A percentile compares a stretch with the other conserved stretches of the same genome.
phyloP scores from a whole-genome alignment of 768 basidiomycete genomes.

The Kwoniella heveanensis region DNA sequence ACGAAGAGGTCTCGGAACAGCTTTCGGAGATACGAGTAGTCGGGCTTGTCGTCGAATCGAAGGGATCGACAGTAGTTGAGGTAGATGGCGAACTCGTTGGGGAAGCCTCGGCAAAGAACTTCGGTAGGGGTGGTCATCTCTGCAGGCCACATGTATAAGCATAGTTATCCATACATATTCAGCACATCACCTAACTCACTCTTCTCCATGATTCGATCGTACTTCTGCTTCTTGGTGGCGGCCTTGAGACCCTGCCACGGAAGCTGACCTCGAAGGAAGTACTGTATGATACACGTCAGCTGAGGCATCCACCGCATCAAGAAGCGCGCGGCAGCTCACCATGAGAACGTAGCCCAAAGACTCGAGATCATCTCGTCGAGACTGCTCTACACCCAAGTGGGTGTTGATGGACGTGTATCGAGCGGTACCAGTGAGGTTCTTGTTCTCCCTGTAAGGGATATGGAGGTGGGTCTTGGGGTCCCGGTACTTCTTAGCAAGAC shows the following conservation, averaged over 20 bases:
- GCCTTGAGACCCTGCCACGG: slow-evolving; percentile 99
- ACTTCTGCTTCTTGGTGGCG: slow-evolving; percentile 99
- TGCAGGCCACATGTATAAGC: slow-evolving; percentile 30
- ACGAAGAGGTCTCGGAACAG: slow-evolving; percentile 95
- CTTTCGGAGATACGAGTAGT: slow-evolving; percentile 99
- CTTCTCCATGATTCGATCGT: slow-evolving; percentile 99
- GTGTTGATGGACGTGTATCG: slow-evolving; percentile 99
- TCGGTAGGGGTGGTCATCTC: slow-evolving; percentile 89
- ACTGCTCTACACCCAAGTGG: slow-evolving; percentile 94
- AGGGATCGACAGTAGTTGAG: slow-evolving; percentile 98
- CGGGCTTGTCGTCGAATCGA: slow-evolving; percentile 99
- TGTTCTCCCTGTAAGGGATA: slow-evolving; percentile 99
- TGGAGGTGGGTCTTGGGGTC: slow-evolving; percentile 99
- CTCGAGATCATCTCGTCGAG: slow-evolving; percentile 95
- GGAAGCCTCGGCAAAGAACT: slow-evolving; percentile 97
- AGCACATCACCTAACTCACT: slow-evolving; percentile 58
- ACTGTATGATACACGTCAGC: slow-evolving; percentile 53
- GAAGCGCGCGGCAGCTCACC: slow-evolving; percentile 57
- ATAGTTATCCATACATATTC: too few relatives aligned
- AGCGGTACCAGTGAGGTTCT: slow-evolving; percentile 98
- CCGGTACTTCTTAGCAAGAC: slow-evolving; percentile 98
- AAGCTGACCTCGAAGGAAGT: slow-evolving; percentile 96
- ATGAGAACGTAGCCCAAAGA: slow-evolving; percentile 98
- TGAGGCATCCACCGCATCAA: neutral
- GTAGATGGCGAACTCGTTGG: slow-evolving; percentile 99